These are phyloP conservation scores for Aeschynomene evenia DNA, from an alignment of 306 rosid species.

Conservation along the genomic window DNA sequence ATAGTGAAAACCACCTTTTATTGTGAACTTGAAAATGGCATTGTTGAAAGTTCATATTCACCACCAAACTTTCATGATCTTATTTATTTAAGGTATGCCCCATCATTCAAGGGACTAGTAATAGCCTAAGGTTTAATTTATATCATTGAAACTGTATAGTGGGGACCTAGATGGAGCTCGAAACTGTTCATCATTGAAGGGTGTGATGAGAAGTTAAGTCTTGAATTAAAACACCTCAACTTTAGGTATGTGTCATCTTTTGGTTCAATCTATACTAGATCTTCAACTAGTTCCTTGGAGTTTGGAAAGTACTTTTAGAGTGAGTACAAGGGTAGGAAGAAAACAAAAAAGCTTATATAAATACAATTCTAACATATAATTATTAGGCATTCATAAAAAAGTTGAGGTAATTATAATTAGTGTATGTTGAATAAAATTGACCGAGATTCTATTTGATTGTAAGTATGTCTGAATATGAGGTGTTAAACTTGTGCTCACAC, in stretches of 20 bases:
- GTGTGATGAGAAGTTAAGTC: not conserved
- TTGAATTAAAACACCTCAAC: slow-evolving; percentile 10
- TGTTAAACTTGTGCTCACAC: no score
- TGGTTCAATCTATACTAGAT: not conserved
- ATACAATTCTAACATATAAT: no score
- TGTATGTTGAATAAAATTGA: no score
- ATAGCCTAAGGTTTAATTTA: not conserved
- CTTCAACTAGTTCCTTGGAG: not conserved
- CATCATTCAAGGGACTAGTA: not conserved
- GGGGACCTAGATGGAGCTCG: slow-evolving; percentile 1
- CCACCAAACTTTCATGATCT: slow-evolving; percentile 29
- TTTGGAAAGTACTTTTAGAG: not conserved
- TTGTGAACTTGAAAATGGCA: not conserved
- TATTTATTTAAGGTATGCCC: slow-evolving; percentile 21
- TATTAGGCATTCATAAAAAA: no score
- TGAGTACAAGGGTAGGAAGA: not conserved
- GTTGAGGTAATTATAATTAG: no score
- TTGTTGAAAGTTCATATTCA: slow-evolving; percentile 9
- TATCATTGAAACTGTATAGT: not conserved
- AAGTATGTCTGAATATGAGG: no score
- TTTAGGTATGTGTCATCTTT: not conserved
- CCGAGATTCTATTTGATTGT: no score
- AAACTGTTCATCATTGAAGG: no score
- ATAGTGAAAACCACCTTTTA: not conserved
- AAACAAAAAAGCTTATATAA: no score